Evolutionary conservation across 2,329 filamentous ascomycete species (phyloP), one percentile per base, ranked within the genome.

Genomic region (Nemania bipapillata): DNA sequence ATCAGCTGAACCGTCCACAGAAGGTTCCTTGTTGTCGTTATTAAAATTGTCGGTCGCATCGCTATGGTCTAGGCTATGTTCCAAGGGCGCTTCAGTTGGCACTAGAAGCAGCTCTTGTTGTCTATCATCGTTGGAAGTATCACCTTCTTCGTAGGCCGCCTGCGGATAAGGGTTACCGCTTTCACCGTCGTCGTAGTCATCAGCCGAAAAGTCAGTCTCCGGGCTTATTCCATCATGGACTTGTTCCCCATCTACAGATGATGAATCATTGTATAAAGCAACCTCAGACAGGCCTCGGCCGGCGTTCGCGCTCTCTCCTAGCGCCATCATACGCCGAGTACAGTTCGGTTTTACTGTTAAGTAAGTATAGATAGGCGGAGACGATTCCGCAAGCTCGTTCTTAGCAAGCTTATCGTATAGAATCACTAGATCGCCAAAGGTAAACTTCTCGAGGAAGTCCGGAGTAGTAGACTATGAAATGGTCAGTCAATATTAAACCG

Each of bases 341-440:
- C 77, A 79, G 42, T 74, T 77, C 35, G 78, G 78, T 66, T 70
- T 77, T 68, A 79, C 73, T 64, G 75, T 74, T n/a, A 79, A 72
- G 67, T 76, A 76, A n/a, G 72, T 76, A 63, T 76, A 77, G 8
- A 79, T 72, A 32, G 75, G 74, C 3, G 77, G 74, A 2, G 65
- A 62, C 6, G 71, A 66, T 40, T 76, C 73, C 5, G 54, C 61
- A 26, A 66, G 72, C 17, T 79, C 77, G 57, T 79, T 79, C 40
- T 74, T 73, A 6, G 76, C 73, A 11, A 79, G 74, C n/a, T 68
- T 74, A 42, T 79, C 77, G 62, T 78, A 76, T 22, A 79, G 65
- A 42, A 67, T 57, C 12, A 79, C 69, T 32, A 79, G 73, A 57
- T 78, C 74, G 35, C 76, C 75, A 54, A 78, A 78, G 11, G 77